Evolutionary conservation across 345 rosid species (phyloP).

Genomic region (Rhizophora mangle): DNA sequence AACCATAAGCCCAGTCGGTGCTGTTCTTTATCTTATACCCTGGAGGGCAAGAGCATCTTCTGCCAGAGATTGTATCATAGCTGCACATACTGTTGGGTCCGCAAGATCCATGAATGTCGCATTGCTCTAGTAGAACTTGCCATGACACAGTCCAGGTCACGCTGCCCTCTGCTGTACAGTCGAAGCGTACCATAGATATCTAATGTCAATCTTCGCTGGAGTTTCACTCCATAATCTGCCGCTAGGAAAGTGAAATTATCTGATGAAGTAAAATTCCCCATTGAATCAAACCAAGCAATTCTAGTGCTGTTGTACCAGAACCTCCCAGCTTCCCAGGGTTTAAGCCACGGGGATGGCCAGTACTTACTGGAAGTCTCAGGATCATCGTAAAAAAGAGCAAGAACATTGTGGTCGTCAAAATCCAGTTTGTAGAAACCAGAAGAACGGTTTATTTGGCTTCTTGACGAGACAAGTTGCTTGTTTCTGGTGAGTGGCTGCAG

Average conservation of each 20-base stretch:
- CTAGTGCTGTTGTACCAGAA: conserved; percentile 25
- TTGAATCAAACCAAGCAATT: conserved; percentile 19
- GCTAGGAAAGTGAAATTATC: conserved; percentile 16
- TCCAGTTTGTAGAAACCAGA: conserved; percentile 27
- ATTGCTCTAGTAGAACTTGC: conserved; percentile 10
- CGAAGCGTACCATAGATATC: conserved; percentile 39
- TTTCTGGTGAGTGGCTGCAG: conserved; percentile 27
- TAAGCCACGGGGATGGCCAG: conserved; percentile 24
- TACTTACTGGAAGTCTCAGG: conserved; percentile 24
- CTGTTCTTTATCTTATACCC: conserved; percentile 17
- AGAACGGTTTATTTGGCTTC: conserved; percentile 28
- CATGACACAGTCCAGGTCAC: conserved; percentile 30
- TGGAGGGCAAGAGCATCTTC: conserved; percentile 35
- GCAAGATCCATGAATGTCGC: conserved; percentile 25
- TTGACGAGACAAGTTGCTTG: conserved; percentile 25
- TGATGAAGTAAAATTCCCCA: conserved; percentile 28
- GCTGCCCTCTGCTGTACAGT: conserved; percentile 24
- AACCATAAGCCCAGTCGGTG: conserved; percentile 34
- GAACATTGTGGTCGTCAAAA: conserved; percentile 27
- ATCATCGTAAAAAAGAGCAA: conserved; percentile 26
- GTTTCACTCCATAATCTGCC: conserved; percentile 22
- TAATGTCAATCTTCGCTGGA: conserved; percentile 27
- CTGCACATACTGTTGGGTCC: conserved; percentile 34
- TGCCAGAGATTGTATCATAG: conserved; percentile 16
- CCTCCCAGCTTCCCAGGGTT: neutral